Conservation (phyloP, 345 rosid genomes). For the Xanthoceras sorbifolium region DNA sequence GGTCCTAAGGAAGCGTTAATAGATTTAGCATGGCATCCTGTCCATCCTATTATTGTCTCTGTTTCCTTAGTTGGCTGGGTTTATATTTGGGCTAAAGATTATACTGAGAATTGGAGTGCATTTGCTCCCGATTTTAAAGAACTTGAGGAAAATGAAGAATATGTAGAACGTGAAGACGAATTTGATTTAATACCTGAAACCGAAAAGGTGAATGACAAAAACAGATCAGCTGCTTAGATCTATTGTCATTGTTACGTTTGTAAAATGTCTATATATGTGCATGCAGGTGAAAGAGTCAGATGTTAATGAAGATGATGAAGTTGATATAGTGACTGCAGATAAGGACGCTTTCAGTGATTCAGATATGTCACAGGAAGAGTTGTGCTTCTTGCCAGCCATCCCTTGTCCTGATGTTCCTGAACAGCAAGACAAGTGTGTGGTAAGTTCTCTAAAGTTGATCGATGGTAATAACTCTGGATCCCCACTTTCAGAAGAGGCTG, state of each 20-base stretch:
- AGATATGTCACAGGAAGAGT: slow-evolving; percentile 92
- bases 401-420: slow-evolving; percentile 83
- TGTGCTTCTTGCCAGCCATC: slow-evolving; percentile 85
- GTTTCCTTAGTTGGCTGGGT: slow-evolving; percentile 91
- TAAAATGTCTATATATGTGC: slow-evolving; percentile 24
- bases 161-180: slow-evolving; percentile 95
- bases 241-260: slow-evolving; percentile 12
- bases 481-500: slow-evolving; percentile 78
- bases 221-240: background rate
- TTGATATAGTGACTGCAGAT: slow-evolving; percentile 86
- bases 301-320: slow-evolving; percentile 91
- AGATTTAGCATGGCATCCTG: slow-evolving; percentile 99
- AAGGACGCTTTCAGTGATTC: slow-evolving; percentile 92
- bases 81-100: slow-evolving; percentile 98
- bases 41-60: slow-evolving; percentile 89
- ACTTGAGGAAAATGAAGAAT: slow-evolving; percentile 99
- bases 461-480: slow-evolving; percentile 75
- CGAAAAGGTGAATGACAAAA: slow-evolving; percentile 64
- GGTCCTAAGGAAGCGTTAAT: slow-evolving; percentile 97
- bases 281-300: slow-evolving; percentile 75
- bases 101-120: slow-evolving; percentile 99
- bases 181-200: slow-evolving; percentile 90
- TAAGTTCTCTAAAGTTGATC: slow-evolving; percentile 66
- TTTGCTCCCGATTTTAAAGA: slow-evolving; percentile 99
- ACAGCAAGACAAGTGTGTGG: slow-evolving; percentile 60